Conservation (phyloP, 73 alveolate genomes). For the Uronychia binucleata region DNA sequence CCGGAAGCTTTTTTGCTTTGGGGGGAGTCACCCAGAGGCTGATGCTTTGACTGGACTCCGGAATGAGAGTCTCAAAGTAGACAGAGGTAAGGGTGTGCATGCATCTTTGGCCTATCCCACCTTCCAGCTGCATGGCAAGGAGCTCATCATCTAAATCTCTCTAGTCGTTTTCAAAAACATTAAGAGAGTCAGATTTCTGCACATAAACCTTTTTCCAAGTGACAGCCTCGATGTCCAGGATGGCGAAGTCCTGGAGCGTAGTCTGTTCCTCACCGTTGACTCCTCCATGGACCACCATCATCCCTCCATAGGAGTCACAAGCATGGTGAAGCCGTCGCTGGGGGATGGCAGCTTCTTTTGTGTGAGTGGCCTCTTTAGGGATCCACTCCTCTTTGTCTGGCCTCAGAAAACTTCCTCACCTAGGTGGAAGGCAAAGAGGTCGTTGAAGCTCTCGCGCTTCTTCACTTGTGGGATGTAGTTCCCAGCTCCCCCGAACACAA, state of each 20-base stretch:
- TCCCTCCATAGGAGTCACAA: background rate
- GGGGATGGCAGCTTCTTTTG: constrained; percentile 39
- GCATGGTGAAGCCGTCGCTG: constrained; percentile 18
- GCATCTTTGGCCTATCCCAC: constrained; percentile 12
- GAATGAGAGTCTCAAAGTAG: background rate
- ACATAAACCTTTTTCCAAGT: constrained; percentile 4
- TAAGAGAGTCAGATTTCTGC: background rate
- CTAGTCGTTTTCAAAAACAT: background rate
- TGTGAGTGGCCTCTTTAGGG: background rate
- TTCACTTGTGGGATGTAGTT: constrained; percentile 45
- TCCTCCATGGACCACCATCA: constrained; percentile 45
- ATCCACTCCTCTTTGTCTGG: background rate
- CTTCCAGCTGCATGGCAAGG: background rate
- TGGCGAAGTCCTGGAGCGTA: constrained; percentile 17
- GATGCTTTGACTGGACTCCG: background rate
- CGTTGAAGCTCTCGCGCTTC: constrained; percentile 46
- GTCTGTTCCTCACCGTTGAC: constrained; percentile 35
- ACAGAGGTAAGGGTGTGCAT: constrained; percentile 27
- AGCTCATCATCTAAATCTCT: background rate
- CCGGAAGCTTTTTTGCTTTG: background rate
- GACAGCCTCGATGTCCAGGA: constrained; percentile 1
- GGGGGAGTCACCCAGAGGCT: background rate
- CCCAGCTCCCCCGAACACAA: constrained; percentile 56
- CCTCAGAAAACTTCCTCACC: background rate
- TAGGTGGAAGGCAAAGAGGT: constrained; percentile 11